These are phyloP conservation scores for Davidsoniella eucalypti DNA, from an alignment of 2,329 filamentous ascomycete species.

Conservation along the genomic window DNA sequence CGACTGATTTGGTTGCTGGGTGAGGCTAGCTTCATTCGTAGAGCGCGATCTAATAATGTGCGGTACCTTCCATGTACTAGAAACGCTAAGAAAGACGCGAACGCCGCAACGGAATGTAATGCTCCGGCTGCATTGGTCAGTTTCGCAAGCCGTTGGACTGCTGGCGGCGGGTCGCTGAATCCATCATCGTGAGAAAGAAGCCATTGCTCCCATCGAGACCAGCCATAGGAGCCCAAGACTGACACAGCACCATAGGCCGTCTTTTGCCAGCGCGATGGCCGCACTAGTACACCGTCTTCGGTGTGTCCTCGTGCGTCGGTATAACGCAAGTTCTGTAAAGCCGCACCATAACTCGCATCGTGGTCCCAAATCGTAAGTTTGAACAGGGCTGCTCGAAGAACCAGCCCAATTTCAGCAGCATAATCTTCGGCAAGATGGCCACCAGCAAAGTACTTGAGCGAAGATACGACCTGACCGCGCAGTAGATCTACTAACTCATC, in stretches of 20 bases:
- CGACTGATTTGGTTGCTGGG: constrained; percentile 71
- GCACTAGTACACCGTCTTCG: constrained; percentile 41
- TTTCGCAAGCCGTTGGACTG: constrained; percentile 41
- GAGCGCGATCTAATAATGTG: constrained; percentile 70
- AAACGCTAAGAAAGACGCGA: constrained; percentile 78
- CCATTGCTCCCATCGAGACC: constrained; percentile 85
- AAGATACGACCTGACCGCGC: constrained; percentile 73
- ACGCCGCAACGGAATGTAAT: constrained; percentile 63
- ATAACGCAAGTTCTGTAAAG: constrained; percentile 79
- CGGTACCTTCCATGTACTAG: constrained; percentile 81
- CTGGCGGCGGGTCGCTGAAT: constrained; percentile 43
- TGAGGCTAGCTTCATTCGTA: constrained; percentile 72
- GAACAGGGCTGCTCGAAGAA: constrained; percentile 65
- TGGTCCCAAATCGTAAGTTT: constrained; percentile 96
- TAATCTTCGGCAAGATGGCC: constrained; percentile 67
- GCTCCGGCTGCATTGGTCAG: constrained; percentile 55
- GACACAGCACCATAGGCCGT: constrained; percentile 68
- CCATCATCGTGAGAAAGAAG: constrained; percentile 61
- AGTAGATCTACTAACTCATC: constrained; percentile 80
- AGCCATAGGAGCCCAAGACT: constrained; percentile 74
- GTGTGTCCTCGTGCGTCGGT: constrained; percentile 54
- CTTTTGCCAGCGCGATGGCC: constrained; percentile 74
- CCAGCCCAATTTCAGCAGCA: constrained; percentile 67
- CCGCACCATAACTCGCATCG: constrained; percentile 84
- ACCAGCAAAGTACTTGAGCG: constrained; percentile 69